Conservation (phyloP, 805 yeast genomes). For the Pichia heedii region DNA sequence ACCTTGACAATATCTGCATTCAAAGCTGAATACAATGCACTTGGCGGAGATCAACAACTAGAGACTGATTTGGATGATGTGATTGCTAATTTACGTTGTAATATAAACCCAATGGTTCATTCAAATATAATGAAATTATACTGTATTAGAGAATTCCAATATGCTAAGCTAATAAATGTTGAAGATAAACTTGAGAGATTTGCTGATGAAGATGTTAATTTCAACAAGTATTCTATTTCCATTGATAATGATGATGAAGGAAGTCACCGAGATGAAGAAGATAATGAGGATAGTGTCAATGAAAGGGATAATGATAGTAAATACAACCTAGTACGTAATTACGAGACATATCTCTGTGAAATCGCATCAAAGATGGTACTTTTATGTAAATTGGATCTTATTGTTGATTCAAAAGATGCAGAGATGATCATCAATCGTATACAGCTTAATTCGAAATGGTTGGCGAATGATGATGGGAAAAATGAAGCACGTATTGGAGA, state of each 20-base stretch:
- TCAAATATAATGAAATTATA: conserved; percentile 33
- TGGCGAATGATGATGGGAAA: conserved; percentile 9
- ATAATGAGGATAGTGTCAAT: background rate
- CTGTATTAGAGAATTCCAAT: conserved; percentile 39
- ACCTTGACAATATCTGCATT: conserved; percentile 5
- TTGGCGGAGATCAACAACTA: background rate
- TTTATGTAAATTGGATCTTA: conserved; percentile 2
- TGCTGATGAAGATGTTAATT: conserved; percentile 38
- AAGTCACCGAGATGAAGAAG: conserved; percentile 10
- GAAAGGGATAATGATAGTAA: background rate
- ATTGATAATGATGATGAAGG: conserved; percentile 2
- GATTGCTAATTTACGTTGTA: background rate
- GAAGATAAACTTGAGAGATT: conserved; percentile 37
- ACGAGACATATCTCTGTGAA: conserved; percentile 14
- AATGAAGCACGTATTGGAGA: conserved; percentile 1
- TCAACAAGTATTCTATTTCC: conserved; percentile 11
- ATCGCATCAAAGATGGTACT: conserved; percentile 18
- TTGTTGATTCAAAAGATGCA: conserved; percentile 3
- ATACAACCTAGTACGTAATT: conserved; percentile 9
- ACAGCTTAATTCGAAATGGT: conserved; percentile 15
- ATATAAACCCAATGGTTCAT: conserved; percentile 8
- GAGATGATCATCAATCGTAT: conserved; percentile 10
- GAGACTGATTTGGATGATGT: conserved; percentile 6
- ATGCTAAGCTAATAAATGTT: conserved; percentile 28
- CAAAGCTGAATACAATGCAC: conserved; percentile 4